Evolutionary conservation across 164 flowering plant species (phyloP), one percentile per base, ranked within the genome.

Genomic region (Sextonia rubra): DNA sequence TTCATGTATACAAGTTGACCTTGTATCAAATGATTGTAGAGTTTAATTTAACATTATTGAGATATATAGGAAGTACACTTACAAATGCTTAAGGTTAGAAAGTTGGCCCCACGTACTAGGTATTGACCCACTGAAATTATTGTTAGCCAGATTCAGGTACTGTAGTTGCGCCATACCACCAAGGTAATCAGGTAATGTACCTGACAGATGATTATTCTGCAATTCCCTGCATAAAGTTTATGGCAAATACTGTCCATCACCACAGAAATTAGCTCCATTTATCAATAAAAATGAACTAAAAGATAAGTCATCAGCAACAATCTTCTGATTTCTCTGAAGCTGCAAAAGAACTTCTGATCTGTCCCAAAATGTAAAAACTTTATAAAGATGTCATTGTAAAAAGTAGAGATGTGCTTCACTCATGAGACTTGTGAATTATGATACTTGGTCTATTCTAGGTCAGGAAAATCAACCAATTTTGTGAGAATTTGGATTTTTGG

Each of bases 181-280:
- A 62, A 94, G 81, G 69, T 74, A 91, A 82, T 89, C 96, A 49
- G 97, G 97, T 67, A 94, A 82, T 6, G 64, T 60, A 66, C 99
- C 97, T n/a, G 88, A 85, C 12, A 94, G 79, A 47, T 88, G 75
- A 77, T 94, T 94, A 79, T 91, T 77, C 74, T 92, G 91, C 67
- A 92, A 79, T 48, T 92, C 92, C 90, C 98, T 94, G 90, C 82
- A 81, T n/a, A 30, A 71, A 73, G 71, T 52, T 47, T 60, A 60
- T 60, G 49, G 58, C 8, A 70, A 24, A 17, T 7, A 14, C 27
- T 58, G 23, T 58, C 65, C 65, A 62, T 62, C 32, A 11, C 30
- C 37, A 52, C 32, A 64, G 44, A 64, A 30, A 64, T 27, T 30
- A 30, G 20, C 27, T 17, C 44, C 7, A 27, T 62, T 62, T 27